Evolutionary conservation across 805 yeast species (phyloP), one percentile per base, ranked within the genome.

Genomic region (Candida silvicultrix): DNA sequence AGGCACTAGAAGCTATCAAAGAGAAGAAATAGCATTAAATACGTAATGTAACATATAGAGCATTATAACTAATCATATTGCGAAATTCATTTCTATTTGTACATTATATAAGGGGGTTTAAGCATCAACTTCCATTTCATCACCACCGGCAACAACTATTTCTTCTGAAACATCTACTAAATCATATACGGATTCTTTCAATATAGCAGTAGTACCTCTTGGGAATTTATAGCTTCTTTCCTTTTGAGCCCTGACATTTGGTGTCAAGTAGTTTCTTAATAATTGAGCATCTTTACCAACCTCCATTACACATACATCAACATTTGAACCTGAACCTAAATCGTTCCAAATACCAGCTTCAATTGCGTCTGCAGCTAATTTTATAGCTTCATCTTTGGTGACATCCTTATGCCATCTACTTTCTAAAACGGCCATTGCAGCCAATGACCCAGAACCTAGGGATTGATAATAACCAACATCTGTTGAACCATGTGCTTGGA

Each of bases 291-390:
- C 95, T 63, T 87, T 81, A 51, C 94, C 96, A 38, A 78, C 71
- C 69, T 92, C 97, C 95, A 94, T 89, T 16, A 94, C 98, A 73
- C 98, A 94, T 51, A 94, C 73, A 65, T 94, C 99, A 34, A 94
- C 98, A 62, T 94, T 94, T 25, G 99, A 94, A 64, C 99, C 99
- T 1, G 98, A 92, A 42, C 99, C 99, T 62, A 92, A 78, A 74
- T 94, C 99, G 68, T 94, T 94, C 96, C 97, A 94, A 60, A 94
- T 92, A 78, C 99, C 99, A 16, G 96, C 89, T 69, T 88, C 87
- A 60, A 94, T 94, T 22, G 98, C 98, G 55, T 87, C 89, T 3
- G 96, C 73, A 50, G 96, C 92, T 45, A 94, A 74, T 56, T 79
- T 81, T 70, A 89, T 81, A n/a, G 98, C 98, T 64, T 89, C 96